Evolutionary conservation across 2,329 filamentous ascomycete species (phyloP), one percentile per base, ranked within the genome.

Genomic region (Claviceps sp.): DNA sequence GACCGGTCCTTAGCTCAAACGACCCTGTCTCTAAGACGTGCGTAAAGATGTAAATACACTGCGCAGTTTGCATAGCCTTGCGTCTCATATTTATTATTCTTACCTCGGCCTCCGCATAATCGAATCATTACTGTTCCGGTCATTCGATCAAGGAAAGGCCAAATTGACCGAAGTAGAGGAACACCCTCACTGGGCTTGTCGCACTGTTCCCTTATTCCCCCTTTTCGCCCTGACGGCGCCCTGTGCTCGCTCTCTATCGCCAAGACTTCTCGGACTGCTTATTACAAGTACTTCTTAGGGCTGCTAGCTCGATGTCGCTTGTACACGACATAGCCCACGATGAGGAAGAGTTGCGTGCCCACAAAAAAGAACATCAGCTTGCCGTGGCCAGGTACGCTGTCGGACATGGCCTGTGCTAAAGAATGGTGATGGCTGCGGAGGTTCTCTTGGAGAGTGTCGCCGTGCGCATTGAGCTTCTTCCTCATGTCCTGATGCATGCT

Each of bases 231-330:
- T n/a, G n/a, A n/a, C n/a, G n/a, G n/a, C n/a, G n/a, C n/a, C 13
- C 36, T 20, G 17, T 20, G 17, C 20, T 20, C 36, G 7, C 13
- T 36, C 8, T 46, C 22, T 52, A 51, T 62, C 73, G 95, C 64
- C 95, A 70, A 67, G 89, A 96, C 71, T 96, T 96, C 77, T 95
- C 95, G n/a, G 88, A 88, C 29, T 34, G 29, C 29, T 34, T 3
- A 11, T 62, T 73, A 95, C 64, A 95, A 71, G 67, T 89, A 96
- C 71, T 96, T 96, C 77, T 95, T 95, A n/a, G 88, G 88, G 66
- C 82, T 80, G 56, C 75, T 81, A 40, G 79, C 75, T 68, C 84
- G 80, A 62, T 85, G 82, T 60, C 82, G 78, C 77, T 95, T 95
- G 70, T 95, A 95, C 53, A 83, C 64, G 39, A 88, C 66, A 63